Conservation (phyloP, 352 stramenopile genomes). For the Phytopythium chamaehyphon region DNA sequence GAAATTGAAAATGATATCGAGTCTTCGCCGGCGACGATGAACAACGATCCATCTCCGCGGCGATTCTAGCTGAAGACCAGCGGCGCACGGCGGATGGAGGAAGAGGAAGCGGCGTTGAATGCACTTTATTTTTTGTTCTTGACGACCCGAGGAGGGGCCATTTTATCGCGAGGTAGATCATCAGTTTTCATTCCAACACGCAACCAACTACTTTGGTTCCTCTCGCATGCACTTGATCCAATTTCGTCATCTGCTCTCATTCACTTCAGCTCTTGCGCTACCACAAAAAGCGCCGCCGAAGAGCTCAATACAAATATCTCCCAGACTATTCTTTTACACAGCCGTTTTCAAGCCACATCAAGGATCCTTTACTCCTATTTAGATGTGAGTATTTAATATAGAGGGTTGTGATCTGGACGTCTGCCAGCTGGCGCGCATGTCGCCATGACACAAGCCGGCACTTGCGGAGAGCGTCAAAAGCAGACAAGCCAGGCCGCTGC, state of each 20-base stretch:
- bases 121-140: slow-evolving; percentile 33
- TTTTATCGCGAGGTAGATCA: slow-evolving; percentile 5
- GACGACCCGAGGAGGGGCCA: slow-evolving; percentile 12
- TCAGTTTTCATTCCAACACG: slow-evolving; percentile 5
- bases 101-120: slow-evolving; percentile 35
- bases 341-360: no score
- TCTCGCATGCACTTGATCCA: no score
- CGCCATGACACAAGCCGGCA: no score
- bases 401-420: neutral
- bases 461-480: neutral
- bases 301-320: no score
- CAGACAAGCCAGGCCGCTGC: neutral
- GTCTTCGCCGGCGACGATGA: slow-evolving; percentile 5
- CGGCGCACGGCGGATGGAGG: slow-evolving; percentile 25
- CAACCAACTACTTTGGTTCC: no score
- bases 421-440: neutral
- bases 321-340: no score
- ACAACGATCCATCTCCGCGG: neutral
- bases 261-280: no score
- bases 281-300: no score
- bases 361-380: neutral
- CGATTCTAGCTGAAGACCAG: slow-evolving; percentile 7
- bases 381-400: neutral
- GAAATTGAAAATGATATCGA: slow-evolving; percentile 16
- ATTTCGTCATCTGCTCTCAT: no score